Percentiles rank a stretch among this genome's conserved stretches.
These are phyloP conservation scores for Solanum paucissectum DNA, from an alignment of 257 asterid genomes.

Conservation along the genomic window DNA sequence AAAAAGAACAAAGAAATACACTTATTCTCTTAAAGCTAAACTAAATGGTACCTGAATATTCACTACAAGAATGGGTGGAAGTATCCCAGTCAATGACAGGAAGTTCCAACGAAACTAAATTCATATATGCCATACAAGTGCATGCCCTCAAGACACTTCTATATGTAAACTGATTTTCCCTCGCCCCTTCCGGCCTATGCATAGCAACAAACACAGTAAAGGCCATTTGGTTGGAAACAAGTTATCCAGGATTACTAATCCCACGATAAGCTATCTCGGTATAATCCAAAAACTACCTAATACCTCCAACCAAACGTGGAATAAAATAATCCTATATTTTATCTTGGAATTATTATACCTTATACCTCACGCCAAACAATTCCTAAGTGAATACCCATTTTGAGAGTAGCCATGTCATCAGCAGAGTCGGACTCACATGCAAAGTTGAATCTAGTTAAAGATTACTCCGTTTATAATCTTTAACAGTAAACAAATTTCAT, in stretches of 20 bases:
- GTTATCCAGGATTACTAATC: background rate
- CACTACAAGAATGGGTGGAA: constrained; percentile 84
- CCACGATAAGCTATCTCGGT: background rate
- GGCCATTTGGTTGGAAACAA: background rate
- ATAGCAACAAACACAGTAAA: constrained; percentile 23
- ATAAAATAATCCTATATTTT: no score
- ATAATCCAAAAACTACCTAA: no score
- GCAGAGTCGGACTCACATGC: background rate
- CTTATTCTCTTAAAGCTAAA: background rate
- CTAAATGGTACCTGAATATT: constrained; percentile 64
- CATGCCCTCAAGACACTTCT: constrained; percentile 45
- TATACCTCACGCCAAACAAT: background rate
- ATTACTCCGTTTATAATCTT: no score
- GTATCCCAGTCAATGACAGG: constrained; percentile 47
- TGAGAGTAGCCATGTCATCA: constrained; percentile 20
- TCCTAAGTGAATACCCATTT: constrained; percentile 15
- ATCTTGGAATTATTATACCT: background rate
- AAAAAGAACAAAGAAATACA: background rate
- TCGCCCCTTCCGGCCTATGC: constrained; percentile 29
- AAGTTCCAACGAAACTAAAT: constrained; percentile 36
- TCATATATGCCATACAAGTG: constrained; percentile 23
- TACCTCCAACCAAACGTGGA: background rate
- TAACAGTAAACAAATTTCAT: no score
- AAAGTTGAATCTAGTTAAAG: background rate
- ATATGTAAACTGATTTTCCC: constrained; percentile 44